Evolutionary conservation across 306 rosid genomes (phyloP).

Genomic region (Mucuna pruriens): DNA sequence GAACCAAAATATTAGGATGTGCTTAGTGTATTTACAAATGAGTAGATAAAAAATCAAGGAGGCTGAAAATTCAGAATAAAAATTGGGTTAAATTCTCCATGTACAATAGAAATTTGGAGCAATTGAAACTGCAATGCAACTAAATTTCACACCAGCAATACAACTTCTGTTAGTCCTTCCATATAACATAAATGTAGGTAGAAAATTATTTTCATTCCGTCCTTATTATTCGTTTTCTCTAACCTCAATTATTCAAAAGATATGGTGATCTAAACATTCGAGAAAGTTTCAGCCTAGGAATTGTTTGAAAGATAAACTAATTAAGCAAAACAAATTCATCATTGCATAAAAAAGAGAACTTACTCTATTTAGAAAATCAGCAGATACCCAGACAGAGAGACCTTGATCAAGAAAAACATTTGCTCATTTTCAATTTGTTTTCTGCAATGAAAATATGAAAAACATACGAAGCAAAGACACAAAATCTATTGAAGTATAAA

Average conservation of each 20-base stretch:
- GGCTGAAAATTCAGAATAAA: neutral
- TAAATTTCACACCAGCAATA: neutral
- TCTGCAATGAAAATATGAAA: neutral
- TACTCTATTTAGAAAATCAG: conserved; percentile 8
- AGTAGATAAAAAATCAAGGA: neutral
- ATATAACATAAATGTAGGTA: neutral
- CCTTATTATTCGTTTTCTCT: neutral
- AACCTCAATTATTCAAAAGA: neutral
- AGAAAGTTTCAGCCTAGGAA: neutral
- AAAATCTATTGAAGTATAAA: neutral
- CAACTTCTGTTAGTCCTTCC: neutral
- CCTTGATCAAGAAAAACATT: neutral
- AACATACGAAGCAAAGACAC: neutral
- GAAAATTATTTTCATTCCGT: neutral
- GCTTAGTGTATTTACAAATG: neutral
- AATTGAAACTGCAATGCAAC: neutral
- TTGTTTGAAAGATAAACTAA: neutral
- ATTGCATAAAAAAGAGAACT: neutral
- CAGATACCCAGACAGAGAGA: neutral
- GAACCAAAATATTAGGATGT: neutral
- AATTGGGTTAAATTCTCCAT: neutral
- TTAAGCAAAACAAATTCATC: neutral
- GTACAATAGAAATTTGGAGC: neutral
- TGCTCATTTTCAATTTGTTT: neutral
- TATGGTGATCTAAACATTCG: neutral